Evolutionary conservation across 2,329 filamentous ascomycete genomes (phyloP), one percentile per base, ranked within the genome.

Genomic region (Dryadomyces sulphureus): DNA sequence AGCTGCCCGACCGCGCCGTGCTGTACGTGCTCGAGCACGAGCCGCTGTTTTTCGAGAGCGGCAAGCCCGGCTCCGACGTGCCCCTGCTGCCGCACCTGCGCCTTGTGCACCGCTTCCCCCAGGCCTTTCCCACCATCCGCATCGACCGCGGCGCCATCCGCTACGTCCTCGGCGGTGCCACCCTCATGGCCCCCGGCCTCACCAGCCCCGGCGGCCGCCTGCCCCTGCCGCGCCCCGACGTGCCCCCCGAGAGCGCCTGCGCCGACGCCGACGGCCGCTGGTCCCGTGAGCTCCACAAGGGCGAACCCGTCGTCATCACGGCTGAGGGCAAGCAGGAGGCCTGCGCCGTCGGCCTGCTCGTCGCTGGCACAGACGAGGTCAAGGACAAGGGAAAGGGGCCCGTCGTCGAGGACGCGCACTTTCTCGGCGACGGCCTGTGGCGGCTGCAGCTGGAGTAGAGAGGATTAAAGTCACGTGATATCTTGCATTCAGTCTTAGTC

Each of bases 81-180:
- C 75, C 80, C 3, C 74, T 94, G 47, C 75, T 95, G 49, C 92
- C 92, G 1, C 92, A 96, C 63, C 79, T 98, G 12, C 76, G 76
- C 41, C 79, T 96, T 56, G 79, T 98, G 34, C 92, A 98, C 70
- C 77, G 82, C 55, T 96, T 90, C 67, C 92, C 92, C 9, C 69
- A 78, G 54, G 83, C 79, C 49, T 90, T 98, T 62, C 81, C 84
- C 17, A 82, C 77, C 45, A 72, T 98, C 48, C 82, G 89, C 49
- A 94, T 96, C 62, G 92, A 98, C 64, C 79, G 92, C 43, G 92
- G 92, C 51, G 92, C 92, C 5, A 96, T 98, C 59, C 85, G 92
- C 50, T 98, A 98, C 66, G 90, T 98, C 22, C 76, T 98, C 2
- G 85, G 80, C 1, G 92, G 92, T 39, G 92, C 92, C 1, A 87